A percentile compares a stretch with the other conserved stretches of the same genome.
phyloP scores from a whole-genome alignment of 306 rosid species.

The Carpinus viminea region DNA sequence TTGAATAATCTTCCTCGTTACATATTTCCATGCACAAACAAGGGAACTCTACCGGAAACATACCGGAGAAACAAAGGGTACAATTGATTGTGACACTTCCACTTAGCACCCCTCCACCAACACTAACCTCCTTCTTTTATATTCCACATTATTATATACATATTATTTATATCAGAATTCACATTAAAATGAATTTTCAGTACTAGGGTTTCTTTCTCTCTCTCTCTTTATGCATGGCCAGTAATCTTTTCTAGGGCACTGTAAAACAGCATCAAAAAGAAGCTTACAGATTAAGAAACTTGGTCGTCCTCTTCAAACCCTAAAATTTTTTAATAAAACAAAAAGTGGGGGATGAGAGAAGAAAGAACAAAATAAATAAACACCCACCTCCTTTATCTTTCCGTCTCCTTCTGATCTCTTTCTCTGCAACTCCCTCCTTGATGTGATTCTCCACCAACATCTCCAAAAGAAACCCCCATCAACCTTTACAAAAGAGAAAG shows the following conservation, averaged over 20 bases:
- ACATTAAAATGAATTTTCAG: slow-evolving; percentile 6
- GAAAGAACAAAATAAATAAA: slow-evolving; percentile 43
- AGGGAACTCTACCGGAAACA: slow-evolving; percentile 31
- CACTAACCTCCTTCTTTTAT: slow-evolving; percentile 50
- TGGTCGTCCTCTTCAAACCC: slow-evolving; percentile 41
- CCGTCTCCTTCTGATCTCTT: slow-evolving; percentile 47
- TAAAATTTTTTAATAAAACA: slow-evolving; percentile 45
- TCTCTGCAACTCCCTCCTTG: slow-evolving; percentile 56
- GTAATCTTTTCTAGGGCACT: slow-evolving; percentile 32
- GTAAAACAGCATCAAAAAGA: slow-evolving; percentile 36
- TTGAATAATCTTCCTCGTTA: background rate
- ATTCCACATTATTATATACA: slow-evolving; percentile 18
- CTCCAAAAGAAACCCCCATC: slow-evolving; percentile 56
- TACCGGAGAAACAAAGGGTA: slow-evolving; percentile 62
- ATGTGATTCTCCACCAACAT: slow-evolving; percentile 82
- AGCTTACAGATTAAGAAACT: slow-evolving; percentile 54
- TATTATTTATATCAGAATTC: slow-evolving; percentile 14
- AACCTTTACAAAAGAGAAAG: slow-evolving; percentile 69
- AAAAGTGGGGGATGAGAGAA: slow-evolving; percentile 34
- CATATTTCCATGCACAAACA: slow-evolving; percentile 33
- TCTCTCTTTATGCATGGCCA: slow-evolving; percentile 42
- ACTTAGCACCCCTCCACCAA: slow-evolving; percentile 69
- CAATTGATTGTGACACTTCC: slow-evolving; percentile 77
- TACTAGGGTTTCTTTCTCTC: slow-evolving; percentile 33
- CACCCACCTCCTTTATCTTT: slow-evolving; percentile 69